Percentiles rank a stretch among this genome's conserved stretches.
Conservation (phyloP, 805 yeast species). For the Saturnispora ahearnii region DNA sequence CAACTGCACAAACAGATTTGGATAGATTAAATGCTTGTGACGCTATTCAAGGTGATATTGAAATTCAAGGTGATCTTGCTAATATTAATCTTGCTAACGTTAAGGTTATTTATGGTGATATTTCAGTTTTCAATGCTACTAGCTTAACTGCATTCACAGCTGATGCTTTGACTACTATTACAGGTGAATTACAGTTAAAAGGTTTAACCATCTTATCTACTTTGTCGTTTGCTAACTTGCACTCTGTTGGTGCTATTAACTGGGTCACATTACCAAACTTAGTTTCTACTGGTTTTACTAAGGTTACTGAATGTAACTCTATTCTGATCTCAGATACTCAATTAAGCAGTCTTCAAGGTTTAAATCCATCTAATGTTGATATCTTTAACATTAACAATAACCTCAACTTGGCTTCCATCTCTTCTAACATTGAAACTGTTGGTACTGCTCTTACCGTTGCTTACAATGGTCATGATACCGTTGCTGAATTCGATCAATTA, state of each 20-base stretch:
- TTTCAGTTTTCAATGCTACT: conserved; percentile 59
- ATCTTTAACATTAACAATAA: conserved; percentile 88
- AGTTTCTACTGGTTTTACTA: conserved; percentile 56
- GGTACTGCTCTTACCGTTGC: conserved; percentile 70
- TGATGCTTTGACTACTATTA: conserved; percentile 64
- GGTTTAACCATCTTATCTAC: conserved; percentile 57
- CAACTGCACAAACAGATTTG: conserved; percentile 71
- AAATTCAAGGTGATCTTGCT: conserved; percentile 57
- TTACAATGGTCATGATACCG: conserved; percentile 73
- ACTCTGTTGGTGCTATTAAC: conserved; percentile 72
- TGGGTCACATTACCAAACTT: conserved; percentile 86
- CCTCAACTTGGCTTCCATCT: conserved; percentile 59
- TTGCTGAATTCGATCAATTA: conserved; percentile 59
- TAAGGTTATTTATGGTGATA: conserved; percentile 67
- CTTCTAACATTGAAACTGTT: conserved; percentile 66
- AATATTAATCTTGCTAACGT: conserved; percentile 66
- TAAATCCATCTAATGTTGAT: conserved; percentile 37
- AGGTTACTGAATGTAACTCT: conserved; percentile 65
- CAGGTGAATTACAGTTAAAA: conserved; percentile 57
- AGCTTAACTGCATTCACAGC: conserved; percentile 60
- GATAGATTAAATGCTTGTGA: conserved; percentile 66
- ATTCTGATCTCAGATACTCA: conserved; percentile 68
- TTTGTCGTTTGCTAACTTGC: conserved; percentile 68
- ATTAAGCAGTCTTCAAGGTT: conserved; percentile 59
- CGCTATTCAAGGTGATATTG: conserved; percentile 72